These are phyloP conservation scores for Ganoderma resinaceum DNA, from an alignment of 1,284 basidiomycete species.

Conservation along the genomic window DNA sequence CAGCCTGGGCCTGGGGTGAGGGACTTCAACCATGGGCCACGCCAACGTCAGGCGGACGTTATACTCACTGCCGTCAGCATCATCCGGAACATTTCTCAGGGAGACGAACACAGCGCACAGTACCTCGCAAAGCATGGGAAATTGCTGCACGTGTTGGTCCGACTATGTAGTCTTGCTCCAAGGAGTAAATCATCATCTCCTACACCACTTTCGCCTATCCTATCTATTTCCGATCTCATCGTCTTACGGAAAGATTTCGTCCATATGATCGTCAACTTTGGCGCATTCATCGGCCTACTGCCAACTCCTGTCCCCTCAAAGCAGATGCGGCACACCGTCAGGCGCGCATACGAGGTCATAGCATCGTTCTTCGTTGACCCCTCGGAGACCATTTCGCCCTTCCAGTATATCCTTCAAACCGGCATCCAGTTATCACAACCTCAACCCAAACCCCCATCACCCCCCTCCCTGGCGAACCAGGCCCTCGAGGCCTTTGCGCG, in stretches of 20 bases:
- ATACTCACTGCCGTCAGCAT: slow-evolving; percentile 82
- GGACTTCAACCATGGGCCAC: slow-evolving; percentile 54
- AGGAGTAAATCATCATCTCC: slow-evolving; percentile 49
- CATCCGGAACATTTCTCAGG: slow-evolving; percentile 84
- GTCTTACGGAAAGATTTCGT: slow-evolving; percentile 82
- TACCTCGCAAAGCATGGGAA: slow-evolving; percentile 73
- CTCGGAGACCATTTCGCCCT: slow-evolving; percentile 67
- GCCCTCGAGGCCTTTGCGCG: slow-evolving; percentile 88
- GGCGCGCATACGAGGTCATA: slow-evolving; percentile 71
- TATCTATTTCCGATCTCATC: slow-evolving; percentile 78
- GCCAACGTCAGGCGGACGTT: slow-evolving; percentile 71
- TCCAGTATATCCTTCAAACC: slow-evolving; percentile 59
- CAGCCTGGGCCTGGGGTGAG: slow-evolving; percentile 54
- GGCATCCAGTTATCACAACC: slow-evolving; percentile 49
- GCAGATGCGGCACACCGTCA: slow-evolving; percentile 51
- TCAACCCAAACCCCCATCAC: slow-evolving; percentile 46
- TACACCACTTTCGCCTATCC: slow-evolving; percentile 54
- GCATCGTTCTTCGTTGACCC: slow-evolving; percentile 82
- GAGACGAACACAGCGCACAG: slow-evolving; percentile 70
- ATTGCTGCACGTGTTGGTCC: slow-evolving; percentile 72
- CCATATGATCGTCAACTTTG: slow-evolving; percentile 75
- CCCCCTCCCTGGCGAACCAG: slow-evolving; percentile 71
- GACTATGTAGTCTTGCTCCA: slow-evolving; percentile 59
- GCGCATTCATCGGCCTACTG: slow-evolving; percentile 57
- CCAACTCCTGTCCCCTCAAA: slow-evolving; percentile 42